These are phyloP conservation scores for Phtheirospermum japonicum DNA, from an alignment of 257 asterid species.

Conservation along the genomic window DNA sequence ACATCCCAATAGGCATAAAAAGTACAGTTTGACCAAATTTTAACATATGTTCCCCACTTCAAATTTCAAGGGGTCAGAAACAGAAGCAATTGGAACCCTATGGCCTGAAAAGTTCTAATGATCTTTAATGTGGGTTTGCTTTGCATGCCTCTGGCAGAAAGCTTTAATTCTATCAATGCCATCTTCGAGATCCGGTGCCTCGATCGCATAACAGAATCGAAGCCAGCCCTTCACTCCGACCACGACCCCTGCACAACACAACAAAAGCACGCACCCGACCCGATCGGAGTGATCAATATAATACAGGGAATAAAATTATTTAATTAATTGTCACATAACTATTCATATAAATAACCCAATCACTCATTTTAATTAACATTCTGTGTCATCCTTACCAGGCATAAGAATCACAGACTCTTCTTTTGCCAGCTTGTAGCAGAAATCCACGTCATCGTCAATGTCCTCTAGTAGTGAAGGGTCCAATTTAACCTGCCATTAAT, in stretches of 20 bases:
- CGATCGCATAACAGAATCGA: conserved; percentile 3
- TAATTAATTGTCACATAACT: not conserved
- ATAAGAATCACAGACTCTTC: conserved; percentile 7
- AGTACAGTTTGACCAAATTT: too few relatives aligned
- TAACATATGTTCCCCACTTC: too few relatives aligned
- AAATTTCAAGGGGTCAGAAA: too few relatives aligned
- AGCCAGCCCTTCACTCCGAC: conserved; percentile 4
- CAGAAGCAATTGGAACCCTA: too few relatives aligned
- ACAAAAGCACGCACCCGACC: too few relatives aligned
- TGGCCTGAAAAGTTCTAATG: not conserved
- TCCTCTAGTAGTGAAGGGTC: conserved; percentile 1
- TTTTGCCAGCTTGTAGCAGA: conserved; percentile 7
- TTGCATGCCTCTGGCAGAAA: conserved; percentile 11
- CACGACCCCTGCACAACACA: not conserved
- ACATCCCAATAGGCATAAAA: too few relatives aligned
- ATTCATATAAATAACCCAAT: too few relatives aligned
- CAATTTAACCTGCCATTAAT: not conserved
- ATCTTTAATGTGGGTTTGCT: not conserved
- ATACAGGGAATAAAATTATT: not conserved
- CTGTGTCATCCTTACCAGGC: not conserved
- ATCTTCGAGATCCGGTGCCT: not conserved
- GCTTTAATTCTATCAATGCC: not conserved
- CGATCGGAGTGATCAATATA: too few relatives aligned
- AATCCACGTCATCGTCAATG: not conserved
- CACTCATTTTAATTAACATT: too few relatives aligned